Base-by-base conservation (phyloP, 441 rosid species). In the Iberis amara region DNA sequence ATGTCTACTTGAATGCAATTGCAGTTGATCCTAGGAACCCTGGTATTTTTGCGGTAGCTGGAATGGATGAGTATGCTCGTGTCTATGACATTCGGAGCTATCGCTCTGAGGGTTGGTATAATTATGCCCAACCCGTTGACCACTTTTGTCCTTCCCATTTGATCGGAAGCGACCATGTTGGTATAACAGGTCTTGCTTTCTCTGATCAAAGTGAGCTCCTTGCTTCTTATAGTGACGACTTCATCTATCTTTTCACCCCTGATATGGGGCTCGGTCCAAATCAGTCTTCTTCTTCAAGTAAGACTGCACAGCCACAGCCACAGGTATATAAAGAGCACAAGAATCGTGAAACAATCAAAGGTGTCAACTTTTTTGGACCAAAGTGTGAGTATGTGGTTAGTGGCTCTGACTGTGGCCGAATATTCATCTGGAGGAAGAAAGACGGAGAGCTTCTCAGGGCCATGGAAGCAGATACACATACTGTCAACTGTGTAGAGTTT, bases 391-490 rank as follows among this genome's bases (percentile, higher is more conserved):
- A 85, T 73, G 96, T 88, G 69, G 80, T 78, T 55, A 91, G 95
- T 11, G 95, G 96, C 10, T 91, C 95, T 14, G 96, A 91, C 63
- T 85, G 96, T 57, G 95, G 96, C 27, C 70, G 89, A 33, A 72
- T 87, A 55, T 91, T 88, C 57, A 79, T 91, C 7, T 88, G 98
- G 98, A 80, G 76, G 79, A 91, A 83, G 62, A 83, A 82, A 64
- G 82, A 77, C 8, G 95, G 91, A 46, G 72, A 73, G 74, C 87
- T 91, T 28, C 52, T 91, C 48, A 85, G 85, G 68, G 91, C 77
- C 35, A 83, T 88, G 71, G 79, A 76, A 76, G 95, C 81, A 36
- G 98, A 83, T 71, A 78, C 46, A 60, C 55, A 74, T 55, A 78
- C 79, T 23, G 96, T 85, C 35, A 91, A 88, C 74, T 86, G 94